Percentiles rank a stretch among this genome's conserved stretches.
Conservation (phyloP, 78 protist genomes). For the Planoprotostelium fungivorum region DNA sequence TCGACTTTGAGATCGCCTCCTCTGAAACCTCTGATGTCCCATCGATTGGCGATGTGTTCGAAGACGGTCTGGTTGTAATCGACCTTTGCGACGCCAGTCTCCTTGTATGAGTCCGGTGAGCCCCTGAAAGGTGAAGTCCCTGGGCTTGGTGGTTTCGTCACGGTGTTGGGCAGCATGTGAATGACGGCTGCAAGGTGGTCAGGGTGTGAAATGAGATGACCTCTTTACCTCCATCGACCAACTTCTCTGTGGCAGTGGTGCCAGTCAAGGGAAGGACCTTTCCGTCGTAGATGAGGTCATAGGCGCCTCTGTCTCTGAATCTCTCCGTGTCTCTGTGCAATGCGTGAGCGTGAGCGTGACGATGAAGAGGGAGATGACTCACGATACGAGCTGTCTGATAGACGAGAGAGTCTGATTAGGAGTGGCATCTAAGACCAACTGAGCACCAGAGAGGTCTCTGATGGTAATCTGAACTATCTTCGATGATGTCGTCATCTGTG, state of each 20-base stretch:
- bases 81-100: background rate
- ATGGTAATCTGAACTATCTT: background rate
- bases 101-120: background rate
- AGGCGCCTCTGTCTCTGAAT: background rate
- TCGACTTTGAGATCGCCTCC: background rate
- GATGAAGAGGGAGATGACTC: background rate
- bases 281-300: background rate
- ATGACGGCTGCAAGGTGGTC: background rate
- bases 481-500: too few relatives aligned
- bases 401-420: background rate
- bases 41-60: background rate
- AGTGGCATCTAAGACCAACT: background rate
- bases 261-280: background rate
- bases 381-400: background rate
- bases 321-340: background rate
- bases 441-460: background rate
- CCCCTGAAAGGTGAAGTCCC: background rate
- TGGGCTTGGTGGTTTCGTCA: background rate
- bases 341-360: background rate
- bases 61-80: background rate
- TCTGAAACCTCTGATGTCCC: conserved; percentile 1
- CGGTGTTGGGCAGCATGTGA: background rate
- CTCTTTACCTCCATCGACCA: background rate
- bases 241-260: background rate
- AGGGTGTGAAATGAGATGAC: background rate